Conservation (phyloP, 1,284 basidiomycete genomes). For the Marasmius oreades region DNA sequence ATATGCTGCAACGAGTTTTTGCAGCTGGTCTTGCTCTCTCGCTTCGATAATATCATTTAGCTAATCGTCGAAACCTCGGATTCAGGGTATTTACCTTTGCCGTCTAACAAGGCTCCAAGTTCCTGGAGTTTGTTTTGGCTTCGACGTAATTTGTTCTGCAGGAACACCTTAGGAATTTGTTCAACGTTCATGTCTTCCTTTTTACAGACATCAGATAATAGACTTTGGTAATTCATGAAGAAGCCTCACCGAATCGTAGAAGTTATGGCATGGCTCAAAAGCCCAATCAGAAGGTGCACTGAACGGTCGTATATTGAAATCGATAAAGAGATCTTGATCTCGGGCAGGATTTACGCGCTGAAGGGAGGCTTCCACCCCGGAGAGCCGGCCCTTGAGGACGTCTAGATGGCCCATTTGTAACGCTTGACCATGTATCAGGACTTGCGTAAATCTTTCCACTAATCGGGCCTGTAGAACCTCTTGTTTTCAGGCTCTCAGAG, state of each 20-base stretch:
- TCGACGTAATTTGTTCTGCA: conserved; percentile 72
- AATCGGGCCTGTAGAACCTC: conserved; percentile 65
- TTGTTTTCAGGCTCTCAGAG: conserved; percentile 24
- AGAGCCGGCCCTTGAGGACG: conserved; percentile 44
- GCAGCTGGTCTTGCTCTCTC: conserved; percentile 53
- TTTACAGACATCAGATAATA: not conserved
- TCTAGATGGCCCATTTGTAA: conserved; percentile 60
- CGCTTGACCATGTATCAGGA: conserved; percentile 55
- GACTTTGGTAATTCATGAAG: not conserved
- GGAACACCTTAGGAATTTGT: conserved; percentile 63
- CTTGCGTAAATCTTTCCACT: conserved; percentile 47
- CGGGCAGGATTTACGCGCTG: conserved; percentile 46
- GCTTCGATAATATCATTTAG: conserved; percentile 34
- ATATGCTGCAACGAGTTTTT: conserved; percentile 49
- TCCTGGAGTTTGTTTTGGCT: conserved; percentile 60
- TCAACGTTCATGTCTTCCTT: conserved; percentile 65
- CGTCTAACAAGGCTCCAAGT: conserved; percentile 48
- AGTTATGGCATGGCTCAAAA: conserved; percentile 71
- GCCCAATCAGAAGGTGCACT: conserved; percentile 58
- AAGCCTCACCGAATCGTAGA: conserved; percentile 67
- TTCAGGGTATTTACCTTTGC: conserved; percentile 50
- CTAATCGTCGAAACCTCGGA: conserved; percentile 5
- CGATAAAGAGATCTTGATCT: conserved; percentile 70
- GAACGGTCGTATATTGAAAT: conserved; percentile 68
- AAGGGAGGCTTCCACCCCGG: conserved; percentile 43